These are phyloP conservation scores for Rhizopogon parksii DNA, from an alignment of 1,284 basidiomycete genomes.

Conservation along the genomic window DNA sequence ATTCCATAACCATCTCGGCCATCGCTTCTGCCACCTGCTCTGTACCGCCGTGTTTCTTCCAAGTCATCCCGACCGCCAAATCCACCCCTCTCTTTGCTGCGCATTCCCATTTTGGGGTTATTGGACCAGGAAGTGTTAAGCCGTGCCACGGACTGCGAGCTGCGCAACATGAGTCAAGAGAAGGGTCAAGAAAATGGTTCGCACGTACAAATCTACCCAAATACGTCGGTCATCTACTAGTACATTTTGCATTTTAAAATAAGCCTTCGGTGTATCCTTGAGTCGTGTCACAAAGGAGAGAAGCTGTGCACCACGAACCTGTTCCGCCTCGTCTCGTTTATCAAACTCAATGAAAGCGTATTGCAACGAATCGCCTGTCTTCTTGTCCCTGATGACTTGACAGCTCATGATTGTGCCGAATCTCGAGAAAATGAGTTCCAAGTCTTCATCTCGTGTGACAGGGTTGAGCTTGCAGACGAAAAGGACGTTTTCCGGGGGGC, in stretches of 20 bases:
- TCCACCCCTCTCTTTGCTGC: conserved; percentile 33
- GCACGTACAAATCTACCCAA: conserved; percentile 88
- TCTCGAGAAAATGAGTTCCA: conserved; percentile 95
- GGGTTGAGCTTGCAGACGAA: conserved; percentile 99
- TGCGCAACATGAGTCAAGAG: conserved; percentile 28
- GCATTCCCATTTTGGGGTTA: conserved; percentile 51
- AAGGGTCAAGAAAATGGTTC: background rate
- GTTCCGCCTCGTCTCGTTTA: conserved; percentile 85
- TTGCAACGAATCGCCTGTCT: conserved; percentile 92
- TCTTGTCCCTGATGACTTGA: conserved; percentile 94
- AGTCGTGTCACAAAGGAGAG: conserved; percentile 3
- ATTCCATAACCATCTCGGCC: conserved; percentile 49
- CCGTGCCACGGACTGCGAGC: conserved; percentile 86
- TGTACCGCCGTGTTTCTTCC: conserved; percentile 60
- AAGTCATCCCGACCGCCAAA: conserved; percentile 70
- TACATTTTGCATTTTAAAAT: conserved; percentile 99
- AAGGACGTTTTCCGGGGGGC: conserved; percentile 96
- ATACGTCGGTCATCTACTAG: conserved; percentile 97
- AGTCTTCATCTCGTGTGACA: conserved; percentile 91
- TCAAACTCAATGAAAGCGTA: conserved; percentile 99
- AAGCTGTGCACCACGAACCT: conserved; percentile 43
- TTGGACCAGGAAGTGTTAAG: conserved; percentile 72
- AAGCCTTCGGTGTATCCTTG: conserved; percentile 52
- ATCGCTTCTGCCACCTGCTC: conserved; percentile 34
- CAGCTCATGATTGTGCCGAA: conserved; percentile 96